Conservation (phyloP, 192 early-diverging fungal genomes). For the Coemansia sp. region DNA sequence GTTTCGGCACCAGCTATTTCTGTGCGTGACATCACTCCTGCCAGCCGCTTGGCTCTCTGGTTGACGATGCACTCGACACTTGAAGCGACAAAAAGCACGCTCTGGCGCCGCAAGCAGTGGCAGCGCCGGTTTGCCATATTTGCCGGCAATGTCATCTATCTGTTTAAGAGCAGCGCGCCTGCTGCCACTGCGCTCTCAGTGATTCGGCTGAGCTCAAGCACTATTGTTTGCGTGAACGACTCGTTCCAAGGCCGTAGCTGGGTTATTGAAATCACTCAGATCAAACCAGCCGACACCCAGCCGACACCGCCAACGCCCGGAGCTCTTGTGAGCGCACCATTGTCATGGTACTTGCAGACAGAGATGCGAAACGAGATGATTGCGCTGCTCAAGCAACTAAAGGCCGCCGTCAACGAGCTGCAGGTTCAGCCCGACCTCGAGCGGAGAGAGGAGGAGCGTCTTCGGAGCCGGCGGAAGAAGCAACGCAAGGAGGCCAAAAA, state of each 20-base stretch:
- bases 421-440: slow-evolving; percentile 49
- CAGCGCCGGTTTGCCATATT: slow-evolving; percentile 50
- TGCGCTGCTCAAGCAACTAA: slow-evolving; percentile 50
- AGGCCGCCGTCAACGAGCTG: slow-evolving; percentile 36
- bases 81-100: slow-evolving; percentile 20
- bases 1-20: slow-evolving; percentile 12
- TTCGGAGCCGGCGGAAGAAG: slow-evolving; percentile 33
- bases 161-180: slow-evolving; percentile 52
- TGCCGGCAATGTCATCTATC: slow-evolving; percentile 46
- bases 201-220: slow-evolving; percentile 28
- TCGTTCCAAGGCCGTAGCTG: slow-evolving; percentile 47
- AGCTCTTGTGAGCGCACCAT: slow-evolving; percentile 5
- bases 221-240: slow-evolving; percentile 52
- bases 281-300: not conserved
- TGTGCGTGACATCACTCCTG: slow-evolving; percentile 52
- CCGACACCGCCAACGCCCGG: not conserved
- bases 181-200: slow-evolving; percentile 29
- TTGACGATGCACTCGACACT: slow-evolving; percentile 31
- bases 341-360: slow-evolving; percentile 52
- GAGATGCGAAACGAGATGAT: slow-evolving; percentile 51
- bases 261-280: slow-evolving; percentile 49
- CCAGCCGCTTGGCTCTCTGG: slow-evolving; percentile 49
- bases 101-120: slow-evolving; percentile 53
- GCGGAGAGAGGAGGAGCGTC: slow-evolving; percentile 44
- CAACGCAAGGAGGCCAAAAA: slow-evolving; percentile 37